A percentile compares a stretch with the other conserved stretches of the same genome.
phyloP scores from a whole-genome alignment of 2,329 filamentous ascomycete genomes.

The Colletotrichum destructivum region DNA sequence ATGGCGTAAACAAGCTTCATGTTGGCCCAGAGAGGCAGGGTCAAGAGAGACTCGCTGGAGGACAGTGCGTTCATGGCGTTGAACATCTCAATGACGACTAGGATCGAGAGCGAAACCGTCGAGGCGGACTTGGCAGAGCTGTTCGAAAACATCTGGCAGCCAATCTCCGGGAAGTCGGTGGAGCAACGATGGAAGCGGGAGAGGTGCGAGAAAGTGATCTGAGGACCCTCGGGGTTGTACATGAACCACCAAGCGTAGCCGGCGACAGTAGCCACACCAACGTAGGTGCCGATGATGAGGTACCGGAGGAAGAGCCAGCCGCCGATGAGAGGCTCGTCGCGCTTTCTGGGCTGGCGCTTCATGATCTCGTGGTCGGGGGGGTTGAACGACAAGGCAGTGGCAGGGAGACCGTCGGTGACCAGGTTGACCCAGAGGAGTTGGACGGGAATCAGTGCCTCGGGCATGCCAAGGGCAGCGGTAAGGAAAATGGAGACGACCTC shows the following conservation, averaged over 20 bases:
- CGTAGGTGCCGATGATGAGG: slow-evolving; percentile 95
- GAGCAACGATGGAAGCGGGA: slow-evolving; percentile 95
- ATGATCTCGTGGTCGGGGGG: slow-evolving; percentile 99
- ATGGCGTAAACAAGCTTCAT: slow-evolving; percentile 99
- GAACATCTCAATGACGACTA: slow-evolving; percentile 99
- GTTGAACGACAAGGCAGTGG: slow-evolving; percentile 97
- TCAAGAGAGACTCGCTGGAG: slow-evolving; percentile 93
- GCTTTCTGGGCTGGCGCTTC: slow-evolving; percentile 90
- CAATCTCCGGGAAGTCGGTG: slow-evolving; percentile 87
- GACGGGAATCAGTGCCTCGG: slow-evolving; percentile 95
- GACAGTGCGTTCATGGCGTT: slow-evolving; percentile 99
- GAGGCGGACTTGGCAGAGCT: slow-evolving; percentile 90
- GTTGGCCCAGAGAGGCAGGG: slow-evolving; percentile 96
- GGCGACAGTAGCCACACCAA: slow-evolving; percentile 93
- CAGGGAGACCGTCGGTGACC: slow-evolving; percentile 96
- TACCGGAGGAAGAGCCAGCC: slow-evolving; percentile 99
- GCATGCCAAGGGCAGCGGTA: slow-evolving; percentile 96
- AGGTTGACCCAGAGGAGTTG: slow-evolving; percentile 99
- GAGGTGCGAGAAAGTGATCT: slow-evolving; percentile 92
- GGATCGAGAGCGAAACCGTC: slow-evolving; percentile 90
- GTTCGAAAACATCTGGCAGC: slow-evolving; percentile 92
- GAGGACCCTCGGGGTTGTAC: slow-evolving; percentile 90
- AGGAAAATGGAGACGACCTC: slow-evolving; percentile 99
- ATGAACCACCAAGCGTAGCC: slow-evolving; percentile 99
- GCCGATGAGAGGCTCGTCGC: slow-evolving; percentile 91